Base-by-base conservation (phyloP, 139 green algal species). In the Zygnema cylindricum region DNA sequence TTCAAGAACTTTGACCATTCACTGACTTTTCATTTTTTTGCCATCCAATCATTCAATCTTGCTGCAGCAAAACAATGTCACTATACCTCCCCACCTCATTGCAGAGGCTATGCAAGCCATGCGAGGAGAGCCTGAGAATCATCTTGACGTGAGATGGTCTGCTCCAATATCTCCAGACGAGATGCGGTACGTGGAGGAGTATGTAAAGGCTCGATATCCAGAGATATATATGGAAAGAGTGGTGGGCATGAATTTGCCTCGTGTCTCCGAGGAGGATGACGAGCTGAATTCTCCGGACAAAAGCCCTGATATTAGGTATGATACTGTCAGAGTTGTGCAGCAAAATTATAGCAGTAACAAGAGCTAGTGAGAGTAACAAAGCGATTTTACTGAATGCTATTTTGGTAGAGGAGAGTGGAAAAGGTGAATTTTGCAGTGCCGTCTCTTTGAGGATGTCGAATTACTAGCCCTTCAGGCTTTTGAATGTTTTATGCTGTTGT, bases 171-270 rank as follows among this genome's bases (percentile, higher is more conserved):
- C 78, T 38, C 39, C 41, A 21, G 41, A 81, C 38, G 78, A 86
- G 22, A 69, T 86, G 78, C 36, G 39, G 21, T 86, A 86, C 30
- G 78, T 86, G 0, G 78, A 86, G 41, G 78, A 86, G 7, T 86
- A 86, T 63, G 78, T 86, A 25, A 63, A 86, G 41, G 39, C 78
- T 55, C 78, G 78, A 16, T 86, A 86, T 63, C 78, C 78, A 33
- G 38, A 57, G 78, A 86, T 86, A 32, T 69, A 76, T 41, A 86
- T 63, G 38, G 78, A 86, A 63, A 42, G 78, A 55, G 36, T 86
- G 39, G 78, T 86, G 11, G 78, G 78, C 35, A 55, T 86, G 71
- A 43, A 63, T 63, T 63, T 63, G 49, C 49, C 49, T 63, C 49
- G 49, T 16, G 49, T 63, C 49, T 63, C 7, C 16, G 49, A 79